These are phyloP conservation scores for Leishmania gerbilli DNA, from an alignment of 208 protist genomes.

Conservation along the genomic window DNA sequence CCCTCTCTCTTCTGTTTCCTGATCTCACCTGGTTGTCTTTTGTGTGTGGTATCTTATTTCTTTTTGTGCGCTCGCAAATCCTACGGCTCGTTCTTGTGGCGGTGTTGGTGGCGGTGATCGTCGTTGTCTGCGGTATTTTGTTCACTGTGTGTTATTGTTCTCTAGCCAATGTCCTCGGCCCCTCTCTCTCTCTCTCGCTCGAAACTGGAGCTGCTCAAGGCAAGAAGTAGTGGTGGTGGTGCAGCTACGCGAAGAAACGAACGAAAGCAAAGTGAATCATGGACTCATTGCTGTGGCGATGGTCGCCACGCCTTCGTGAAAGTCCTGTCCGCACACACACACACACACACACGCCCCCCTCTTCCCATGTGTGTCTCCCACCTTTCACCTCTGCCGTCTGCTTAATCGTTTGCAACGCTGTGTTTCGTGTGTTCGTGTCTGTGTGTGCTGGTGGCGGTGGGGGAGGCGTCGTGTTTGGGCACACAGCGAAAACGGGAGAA, in stretches of 20 bases:
- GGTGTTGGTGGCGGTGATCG: too few relatives aligned
- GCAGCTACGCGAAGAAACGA: neutral
- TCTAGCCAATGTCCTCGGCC: neutral
- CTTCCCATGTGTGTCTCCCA: neutral
- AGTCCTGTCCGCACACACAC: neutral
- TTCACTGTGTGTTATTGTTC: neutral
- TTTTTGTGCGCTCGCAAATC: neutral
- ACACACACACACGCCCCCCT: neutral
- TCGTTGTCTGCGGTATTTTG: neutral
- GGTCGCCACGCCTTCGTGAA: neutral
- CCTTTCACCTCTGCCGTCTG: neutral
- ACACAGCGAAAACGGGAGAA: neutral
- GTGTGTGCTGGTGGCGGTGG: neutral
- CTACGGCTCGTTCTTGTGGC: neutral
- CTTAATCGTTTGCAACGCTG: neutral
- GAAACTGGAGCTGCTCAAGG: neutral
- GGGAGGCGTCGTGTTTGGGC: too few relatives aligned
- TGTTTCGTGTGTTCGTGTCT: neutral
- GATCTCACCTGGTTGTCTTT: neutral
- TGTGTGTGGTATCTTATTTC: neutral
- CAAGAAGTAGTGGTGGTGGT: neutral
- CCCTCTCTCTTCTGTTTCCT: neutral
- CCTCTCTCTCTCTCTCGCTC: neutral
- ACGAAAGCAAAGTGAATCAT: neutral
- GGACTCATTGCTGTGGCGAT: neutral